Evolutionary conservation across 768 basidiomycete species (phyloP).

Genomic region (Porpolomopsis calyptriformis): DNA sequence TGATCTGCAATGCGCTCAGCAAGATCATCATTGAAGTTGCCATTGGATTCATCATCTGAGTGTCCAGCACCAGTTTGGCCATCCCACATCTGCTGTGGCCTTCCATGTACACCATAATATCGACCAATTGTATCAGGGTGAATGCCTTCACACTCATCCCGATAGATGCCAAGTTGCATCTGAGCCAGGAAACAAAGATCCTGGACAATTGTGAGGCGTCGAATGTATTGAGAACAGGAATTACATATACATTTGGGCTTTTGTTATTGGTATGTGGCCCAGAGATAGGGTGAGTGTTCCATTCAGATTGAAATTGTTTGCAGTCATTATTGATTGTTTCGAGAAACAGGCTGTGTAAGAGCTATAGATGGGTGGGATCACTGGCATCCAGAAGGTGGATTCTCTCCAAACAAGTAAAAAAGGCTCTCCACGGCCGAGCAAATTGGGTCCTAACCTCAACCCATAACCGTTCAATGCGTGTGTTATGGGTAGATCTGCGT

Average conservation of each 20-base stretch:
- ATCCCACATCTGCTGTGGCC: too few species aligned
- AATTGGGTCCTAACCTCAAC: constrained; percentile 33
- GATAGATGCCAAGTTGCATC: constrained; percentile 5
- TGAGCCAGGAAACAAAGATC: constrained; percentile 6
- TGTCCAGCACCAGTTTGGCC: too few species aligned
- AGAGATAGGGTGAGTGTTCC: constrained; percentile 32
- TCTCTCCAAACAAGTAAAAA: constrained; percentile 28
- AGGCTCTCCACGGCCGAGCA: constrained; percentile 29
- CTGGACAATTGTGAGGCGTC: too few species aligned
- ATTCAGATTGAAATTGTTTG: constrained; percentile 20
- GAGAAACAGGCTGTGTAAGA: constrained; percentile 33
- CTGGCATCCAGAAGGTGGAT: constrained; percentile 23
- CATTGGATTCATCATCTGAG: too few species aligned
- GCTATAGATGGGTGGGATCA: constrained; percentile 30
- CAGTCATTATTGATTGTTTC: constrained; percentile 28
- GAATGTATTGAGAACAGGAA: neutral
- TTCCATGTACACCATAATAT: neutral
- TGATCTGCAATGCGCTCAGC: neutral
- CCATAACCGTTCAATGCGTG: constrained; percentile 35
- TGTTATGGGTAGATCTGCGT: constrained; percentile 29
- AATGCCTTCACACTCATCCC: neutral
- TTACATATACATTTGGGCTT: constrained; percentile 13
- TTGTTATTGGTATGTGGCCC: constrained; percentile 17
- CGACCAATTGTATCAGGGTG: neutral
- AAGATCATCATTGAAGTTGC: too few species aligned